phyloP scores from a whole-genome alignment of 2,329 filamentous ascomycete genomes.

The Gyromitra esculenta region DNA sequence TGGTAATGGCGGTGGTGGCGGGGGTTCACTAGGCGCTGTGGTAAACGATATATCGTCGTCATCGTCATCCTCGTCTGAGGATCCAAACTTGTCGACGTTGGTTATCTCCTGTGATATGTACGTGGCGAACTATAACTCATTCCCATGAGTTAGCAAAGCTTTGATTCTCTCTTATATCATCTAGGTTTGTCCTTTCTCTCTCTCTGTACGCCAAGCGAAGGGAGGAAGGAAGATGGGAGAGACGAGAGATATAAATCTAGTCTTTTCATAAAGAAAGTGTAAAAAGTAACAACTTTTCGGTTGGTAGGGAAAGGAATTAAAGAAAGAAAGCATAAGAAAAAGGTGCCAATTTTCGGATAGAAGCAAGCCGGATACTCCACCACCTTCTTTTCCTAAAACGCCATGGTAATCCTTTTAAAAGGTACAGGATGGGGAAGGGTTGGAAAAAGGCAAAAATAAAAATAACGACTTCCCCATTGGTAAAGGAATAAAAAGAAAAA shows the following conservation, averaged over 20 bases:
- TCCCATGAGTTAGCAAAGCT: constrained; percentile 48
- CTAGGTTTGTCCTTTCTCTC: constrained; percentile 13
- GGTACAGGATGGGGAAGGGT: constrained; percentile 35
- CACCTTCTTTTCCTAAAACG: constrained; percentile 37
- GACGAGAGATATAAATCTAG: constrained; percentile 44
- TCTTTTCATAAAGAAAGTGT: constrained; percentile 41
- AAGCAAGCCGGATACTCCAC: constrained; percentile 47
- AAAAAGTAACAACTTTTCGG: constrained; percentile 36
- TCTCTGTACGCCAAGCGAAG: constrained; percentile 28
- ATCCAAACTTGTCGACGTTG: constrained; percentile 54
- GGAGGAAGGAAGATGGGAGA: constrained; percentile 28
- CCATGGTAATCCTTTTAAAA: constrained; percentile 43
- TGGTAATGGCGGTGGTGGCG: constrained; percentile 51
- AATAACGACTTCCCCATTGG: constrained; percentile 40
- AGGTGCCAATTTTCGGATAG: constrained; percentile 24
- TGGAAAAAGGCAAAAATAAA: constrained; percentile 27
- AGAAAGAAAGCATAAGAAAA: constrained; percentile 18
- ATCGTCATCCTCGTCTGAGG: constrained; percentile 54
- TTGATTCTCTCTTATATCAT: constrained; percentile 23
- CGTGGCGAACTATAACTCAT: constrained; percentile 52
- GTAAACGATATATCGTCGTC: constrained; percentile 53
- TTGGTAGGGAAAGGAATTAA: constrained; percentile 36
- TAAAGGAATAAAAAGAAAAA: constrained; percentile 47
- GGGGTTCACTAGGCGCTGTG: constrained; percentile 52
- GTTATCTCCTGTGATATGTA: constrained; percentile 55